These are phyloP conservation scores for Houttuynia cordata DNA, from an alignment of 164 flowering plant genomes.

Conservation along the genomic window DNA sequence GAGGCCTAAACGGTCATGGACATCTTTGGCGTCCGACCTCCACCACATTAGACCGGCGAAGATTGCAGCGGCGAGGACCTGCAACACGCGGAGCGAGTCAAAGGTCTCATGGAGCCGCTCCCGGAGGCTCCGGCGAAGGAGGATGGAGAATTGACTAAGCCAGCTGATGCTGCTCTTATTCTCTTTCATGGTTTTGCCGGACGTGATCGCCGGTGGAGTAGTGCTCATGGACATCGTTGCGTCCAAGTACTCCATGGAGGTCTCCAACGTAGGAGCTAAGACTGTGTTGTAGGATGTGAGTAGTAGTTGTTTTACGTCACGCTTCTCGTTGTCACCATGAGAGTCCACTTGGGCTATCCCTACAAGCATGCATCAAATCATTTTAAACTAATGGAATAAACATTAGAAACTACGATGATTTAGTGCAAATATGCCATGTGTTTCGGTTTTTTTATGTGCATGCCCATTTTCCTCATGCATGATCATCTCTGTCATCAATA, in stretches of 20 bases:
- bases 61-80: conserved; percentile 50
- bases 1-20: conserved; percentile 77
- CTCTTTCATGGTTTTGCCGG: conserved; percentile 5
- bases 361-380: no score
- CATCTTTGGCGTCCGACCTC: conserved; percentile 46
- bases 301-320: conserved; percentile 48
- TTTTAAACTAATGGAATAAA: no score
- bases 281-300: conserved; percentile 45
- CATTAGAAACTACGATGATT: no score
- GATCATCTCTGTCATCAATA: no score
- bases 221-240: neutral
- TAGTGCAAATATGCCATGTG: no score
- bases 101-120: conserved; percentile 74
- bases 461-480: no score
- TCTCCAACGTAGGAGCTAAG: conserved; percentile 61
- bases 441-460: no score
- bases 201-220: neutral
- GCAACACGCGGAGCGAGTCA: conserved; percentile 54
- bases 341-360: conserved; percentile 52
- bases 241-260: conserved; percentile 32
- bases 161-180: conserved; percentile 22
- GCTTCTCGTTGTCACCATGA: conserved; percentile 44
- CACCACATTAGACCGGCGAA: conserved; percentile 81
- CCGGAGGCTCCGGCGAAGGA: conserved; percentile 60
- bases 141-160: conserved; percentile 59